These are phyloP conservation scores for Chloris gayana DNA, from an alignment of 176 grass and related monocot species.

Conservation along the genomic window DNA sequence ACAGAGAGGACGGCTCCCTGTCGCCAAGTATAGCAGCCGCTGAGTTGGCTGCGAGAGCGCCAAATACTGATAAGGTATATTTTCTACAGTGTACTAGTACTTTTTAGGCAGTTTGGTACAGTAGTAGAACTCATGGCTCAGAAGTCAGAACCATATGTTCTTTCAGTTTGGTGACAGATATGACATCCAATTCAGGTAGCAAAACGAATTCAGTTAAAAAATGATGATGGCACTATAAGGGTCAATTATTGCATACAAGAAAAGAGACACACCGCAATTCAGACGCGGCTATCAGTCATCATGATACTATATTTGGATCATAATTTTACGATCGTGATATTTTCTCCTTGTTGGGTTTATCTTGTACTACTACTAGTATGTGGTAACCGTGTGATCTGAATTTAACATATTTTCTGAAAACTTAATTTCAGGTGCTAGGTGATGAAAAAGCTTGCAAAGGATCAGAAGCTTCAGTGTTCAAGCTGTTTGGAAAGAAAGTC, in stretches of 20 bases:
- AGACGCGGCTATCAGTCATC: neutral
- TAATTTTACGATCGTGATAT: neutral
- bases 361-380: no score
- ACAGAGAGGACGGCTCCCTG: conserved; percentile 38
- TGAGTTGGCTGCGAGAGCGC: conserved; percentile 3
- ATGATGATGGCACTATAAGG: neutral
- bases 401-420: neutral
- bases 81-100: neutral
- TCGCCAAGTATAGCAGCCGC: conserved; percentile 13
- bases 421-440: conserved; percentile 39
- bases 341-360: neutral
- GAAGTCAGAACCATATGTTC: conserved; percentile 17
- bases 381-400: neutral
- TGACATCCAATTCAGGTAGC: neutral
- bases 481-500: conserved; percentile 79
- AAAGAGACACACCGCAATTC: neutral
- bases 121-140: neutral
- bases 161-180: conserved; percentile 1
- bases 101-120: neutral
- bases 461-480: conserved; percentile 50
- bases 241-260: neutral
- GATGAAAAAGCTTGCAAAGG: conserved; percentile 38
- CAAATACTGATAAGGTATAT: conserved; percentile 45
- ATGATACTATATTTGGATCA: neutral
- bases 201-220: neutral